phyloP scores from a whole-genome alignment of 768 basidiomycete species.

The Tricholoma terreum region DNA sequence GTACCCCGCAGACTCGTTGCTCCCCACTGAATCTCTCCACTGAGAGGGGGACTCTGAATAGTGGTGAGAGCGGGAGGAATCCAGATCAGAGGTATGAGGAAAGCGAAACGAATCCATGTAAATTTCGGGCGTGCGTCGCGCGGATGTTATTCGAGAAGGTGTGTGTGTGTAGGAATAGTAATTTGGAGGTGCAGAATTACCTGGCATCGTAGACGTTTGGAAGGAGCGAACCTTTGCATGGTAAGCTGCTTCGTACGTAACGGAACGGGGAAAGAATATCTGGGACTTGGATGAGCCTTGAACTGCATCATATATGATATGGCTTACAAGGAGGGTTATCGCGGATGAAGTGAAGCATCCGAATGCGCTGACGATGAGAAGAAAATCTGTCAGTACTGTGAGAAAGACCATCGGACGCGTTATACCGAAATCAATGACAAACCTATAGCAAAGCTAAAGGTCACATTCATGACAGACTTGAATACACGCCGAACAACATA shows the following conservation, averaged over 20 bases:
- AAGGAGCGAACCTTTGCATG: constrained; percentile 37
- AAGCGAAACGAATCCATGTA: constrained; percentile 23
- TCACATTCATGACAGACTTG: not conserved
- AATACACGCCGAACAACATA: not conserved
- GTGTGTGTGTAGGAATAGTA: constrained; percentile 12
- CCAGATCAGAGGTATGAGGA: constrained; percentile 12
- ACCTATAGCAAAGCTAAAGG: constrained; percentile 59
- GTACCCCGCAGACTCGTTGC: constrained; percentile 35
- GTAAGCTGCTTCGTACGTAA: constrained; percentile 63
- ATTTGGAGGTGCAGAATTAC: constrained; percentile 25
- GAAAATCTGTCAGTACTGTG: constrained; percentile 49
- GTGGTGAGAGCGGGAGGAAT: constrained; percentile 6
- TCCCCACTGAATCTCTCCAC: constrained; percentile 24
- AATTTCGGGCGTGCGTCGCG: constrained; percentile 7
- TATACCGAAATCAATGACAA: constrained; percentile 16
- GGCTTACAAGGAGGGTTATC: constrained; percentile 71
- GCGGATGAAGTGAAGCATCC: constrained; percentile 79
- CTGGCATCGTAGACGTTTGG: constrained; percentile 26
- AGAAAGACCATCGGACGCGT: not conserved
- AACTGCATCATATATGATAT: constrained; percentile 1
- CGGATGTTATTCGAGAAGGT: constrained; percentile 1
- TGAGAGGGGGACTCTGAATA: constrained; percentile 4
- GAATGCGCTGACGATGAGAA: constrained; percentile 67
- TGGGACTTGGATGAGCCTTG: constrained; percentile 20
- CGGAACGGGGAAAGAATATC: constrained; percentile 80